phyloP scores from a whole-genome alignment of 2,329 filamentous ascomycete genomes.

The Calonectria pseudoreteaudii region DNA sequence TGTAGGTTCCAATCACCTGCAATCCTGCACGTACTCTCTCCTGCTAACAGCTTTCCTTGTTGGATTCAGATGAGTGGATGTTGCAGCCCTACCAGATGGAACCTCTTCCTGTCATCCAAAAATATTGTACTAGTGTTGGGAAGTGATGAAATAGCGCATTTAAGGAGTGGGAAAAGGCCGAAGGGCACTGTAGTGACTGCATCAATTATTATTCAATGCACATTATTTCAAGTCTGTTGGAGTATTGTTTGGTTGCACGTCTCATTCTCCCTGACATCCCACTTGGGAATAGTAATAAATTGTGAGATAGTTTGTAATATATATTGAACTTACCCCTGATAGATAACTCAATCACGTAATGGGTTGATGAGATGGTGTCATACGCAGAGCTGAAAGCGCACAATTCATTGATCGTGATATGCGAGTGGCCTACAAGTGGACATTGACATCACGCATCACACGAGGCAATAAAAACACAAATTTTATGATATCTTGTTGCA shows the following conservation, averaged over 20 bases:
- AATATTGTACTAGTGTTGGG: not conserved
- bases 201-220: not conserved
- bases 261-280: not conserved
- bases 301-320: not conserved
- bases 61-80: not conserved
- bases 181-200: not conserved
- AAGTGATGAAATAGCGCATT: not conserved
- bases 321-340: not conserved
- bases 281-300: not conserved
- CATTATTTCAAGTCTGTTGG: not conserved
- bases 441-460: no score
- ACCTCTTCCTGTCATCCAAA: not conserved
- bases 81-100: not conserved
- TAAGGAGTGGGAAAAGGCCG: not conserved
- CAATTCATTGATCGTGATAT: not conserved
- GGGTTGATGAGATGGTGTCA: no score
- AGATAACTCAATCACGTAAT: no score
- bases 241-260: no score
- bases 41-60: not conserved
- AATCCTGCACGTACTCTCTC: not conserved
- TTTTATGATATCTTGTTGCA: no score
- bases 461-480: no score
- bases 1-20: not conserved
- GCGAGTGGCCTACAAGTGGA: no score
- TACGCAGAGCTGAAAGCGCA: no score